Evolutionary conservation across 805 yeast genomes (phyloP), one percentile per base, ranked within the genome.

Genomic region (Myxozyma lipomycoides): DNA sequence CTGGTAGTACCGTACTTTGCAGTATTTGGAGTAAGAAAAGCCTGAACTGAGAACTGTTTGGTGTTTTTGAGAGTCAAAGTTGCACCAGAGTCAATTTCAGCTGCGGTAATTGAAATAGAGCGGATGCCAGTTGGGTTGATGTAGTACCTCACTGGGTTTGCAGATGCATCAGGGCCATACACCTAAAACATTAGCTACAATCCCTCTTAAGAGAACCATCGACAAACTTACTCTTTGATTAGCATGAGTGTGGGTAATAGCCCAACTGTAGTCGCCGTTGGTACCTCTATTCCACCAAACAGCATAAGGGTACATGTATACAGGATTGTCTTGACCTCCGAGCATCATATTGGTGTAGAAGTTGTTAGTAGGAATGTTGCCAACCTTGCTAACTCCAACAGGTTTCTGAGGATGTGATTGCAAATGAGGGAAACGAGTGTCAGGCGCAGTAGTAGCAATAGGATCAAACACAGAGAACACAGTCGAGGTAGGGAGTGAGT

Each of bases 321-420:
- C 77, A 44, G 80, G 75, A 45, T 73, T 70, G 22, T 72, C 68
- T 66, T 81, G 87, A 44, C 67, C 67, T 21, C 72, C 83, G 21
- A 84, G 69, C 57, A 82, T 68, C 61, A 84, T 62, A 64, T 86
- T 86, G 34, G 79, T 77, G 67, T 78, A 84, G 67, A 86, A 86
- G 68, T 84, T 86, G 72, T 86, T 86, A 22, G 95, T 87, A 62
- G 82, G 81, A 52, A 77, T 73, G 1, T 82, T 71, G 9, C 56
- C 59, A 30, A 67, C 76, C 45, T 67, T 63, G 3, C 19, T 12
- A 32, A 52, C 7, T 12, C 55, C 43, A 12, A 23, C 22, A 3
- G 60, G 60, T 45, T 39, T 48, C 21, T 35, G 46, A 12, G 60
- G 60, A 40, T 56, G 60, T 1, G 48, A n/a, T 10, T 28, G 19